These are phyloP conservation scores for Mycena maculata DNA, from an alignment of 768 basidiomycete species.

Conservation along the genomic window DNA sequence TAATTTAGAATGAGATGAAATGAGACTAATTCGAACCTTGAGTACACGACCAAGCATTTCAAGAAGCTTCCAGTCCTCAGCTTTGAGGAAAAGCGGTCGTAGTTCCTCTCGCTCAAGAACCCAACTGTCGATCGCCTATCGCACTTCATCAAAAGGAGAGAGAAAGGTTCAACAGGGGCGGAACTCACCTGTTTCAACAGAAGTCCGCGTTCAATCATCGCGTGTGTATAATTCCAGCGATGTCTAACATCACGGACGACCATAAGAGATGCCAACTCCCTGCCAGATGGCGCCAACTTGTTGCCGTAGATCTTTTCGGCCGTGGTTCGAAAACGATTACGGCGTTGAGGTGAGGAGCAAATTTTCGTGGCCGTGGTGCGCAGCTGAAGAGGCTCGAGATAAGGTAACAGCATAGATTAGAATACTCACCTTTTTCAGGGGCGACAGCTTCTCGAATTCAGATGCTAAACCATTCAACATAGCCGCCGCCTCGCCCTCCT, in stretches of 20 bases:
- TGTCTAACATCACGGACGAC: constrained; percentile 20
- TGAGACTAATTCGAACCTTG: not conserved
- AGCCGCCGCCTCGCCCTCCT: not conserved
- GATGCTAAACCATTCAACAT: not conserved
- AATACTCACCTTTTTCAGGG: constrained; percentile 7
- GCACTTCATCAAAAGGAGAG: too few relatives aligned
- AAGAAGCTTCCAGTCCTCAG: not conserved
- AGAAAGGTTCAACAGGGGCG: too few relatives aligned
- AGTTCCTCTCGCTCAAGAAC: constrained; percentile 8
- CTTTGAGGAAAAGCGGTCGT: too few relatives aligned
- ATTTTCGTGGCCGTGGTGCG: constrained; percentile 11
- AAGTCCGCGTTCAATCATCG: too few relatives aligned
- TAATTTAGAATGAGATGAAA: not conserved
- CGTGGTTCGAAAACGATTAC: not conserved
- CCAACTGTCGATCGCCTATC: constrained; percentile 15
- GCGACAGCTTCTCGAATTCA: not conserved
- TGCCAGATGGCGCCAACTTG: not conserved
- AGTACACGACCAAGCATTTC: not conserved
- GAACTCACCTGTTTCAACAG: too few relatives aligned
- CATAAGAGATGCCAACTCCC: not conserved
- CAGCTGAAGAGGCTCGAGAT: too few relatives aligned
- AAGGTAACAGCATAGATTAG: too few relatives aligned
- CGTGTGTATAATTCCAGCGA: constrained; percentile 23
- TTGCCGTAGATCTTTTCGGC: too few relatives aligned
- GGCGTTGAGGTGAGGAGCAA: constrained; percentile 17